Evolutionary conservation across 495 filamentous ascomycete genomes (phyloP), one percentile per base, ranked within the genome.

Genomic region (Mytilinidion resinicola): DNA sequence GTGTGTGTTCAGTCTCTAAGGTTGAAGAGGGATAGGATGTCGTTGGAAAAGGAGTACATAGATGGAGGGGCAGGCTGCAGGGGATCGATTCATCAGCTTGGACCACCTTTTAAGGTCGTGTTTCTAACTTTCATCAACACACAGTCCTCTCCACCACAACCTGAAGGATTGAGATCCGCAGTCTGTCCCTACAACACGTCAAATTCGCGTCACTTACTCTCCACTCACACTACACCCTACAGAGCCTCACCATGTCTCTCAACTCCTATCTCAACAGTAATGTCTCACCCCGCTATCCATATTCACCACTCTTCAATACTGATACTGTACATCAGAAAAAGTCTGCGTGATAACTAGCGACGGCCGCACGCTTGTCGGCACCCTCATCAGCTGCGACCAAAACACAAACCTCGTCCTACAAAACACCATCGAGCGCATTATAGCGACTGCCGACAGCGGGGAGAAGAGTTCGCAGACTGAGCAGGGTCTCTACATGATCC

Each of bases 331-430:
- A 42, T 14, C 57, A 97, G 93, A 96, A 70, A 92, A 88, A 70
- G 89, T 98, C 51, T 79, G 90, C 50, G 85, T 98, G 65, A 77
- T 98, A 64, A 98, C 93, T 44, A 86, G 87, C 59, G 95, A 97
- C 73, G 93, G 92, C 52, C 88, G 93, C 63, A 95, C 85, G 14
- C 78, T 97, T 39, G 82, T 88, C 53, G 93, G 93, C 33, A 87
- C 75, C 1, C 85, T 98, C 19, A 74, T 92, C 42, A 87, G 86
- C n/a, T 88, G 85, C 67, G 93, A 98, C 72, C 87, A 95, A 70
- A 80, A 86, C 57, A 97, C 93, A 43, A 98, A 98, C 72, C 76
- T 97, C 60, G 91, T 97, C 20, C 84, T 98, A 9, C 78, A 82
- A 30, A 75, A 89, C 55, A 90, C 93, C 2, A 79, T 91, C 65